Conservation (phyloP, 139 green algal genomes). For the Micractinium conductrix region DNA sequence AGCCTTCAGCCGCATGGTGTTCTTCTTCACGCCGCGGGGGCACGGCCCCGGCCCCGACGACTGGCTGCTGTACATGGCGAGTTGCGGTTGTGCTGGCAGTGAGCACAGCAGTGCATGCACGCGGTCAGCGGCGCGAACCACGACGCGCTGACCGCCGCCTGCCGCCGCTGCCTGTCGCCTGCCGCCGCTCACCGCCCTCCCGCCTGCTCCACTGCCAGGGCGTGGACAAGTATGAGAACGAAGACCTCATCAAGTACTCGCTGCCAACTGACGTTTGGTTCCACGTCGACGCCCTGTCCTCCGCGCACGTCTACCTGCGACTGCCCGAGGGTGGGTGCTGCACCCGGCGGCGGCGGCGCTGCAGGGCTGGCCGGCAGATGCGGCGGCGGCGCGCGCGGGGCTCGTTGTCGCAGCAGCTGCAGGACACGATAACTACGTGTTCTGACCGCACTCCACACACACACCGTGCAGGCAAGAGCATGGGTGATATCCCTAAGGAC, state of each 20-base stretch:
- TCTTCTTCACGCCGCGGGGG: slow-evolving; percentile 82
- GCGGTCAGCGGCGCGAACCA: not conserved
- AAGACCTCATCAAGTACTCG: slow-evolving; percentile 75
- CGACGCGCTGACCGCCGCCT: not conserved
- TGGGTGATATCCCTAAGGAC: slow-evolving; percentile 84
- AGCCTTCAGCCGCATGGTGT: too few relatives aligned
- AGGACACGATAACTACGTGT: too few relatives aligned
- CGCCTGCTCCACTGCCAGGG: slow-evolving; percentile 58
- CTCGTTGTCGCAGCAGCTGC: too few relatives aligned
- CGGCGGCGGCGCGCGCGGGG: too few relatives aligned
- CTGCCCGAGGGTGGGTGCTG: slow-evolving; percentile 65
- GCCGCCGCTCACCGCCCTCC: not conserved
- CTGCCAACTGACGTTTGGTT: slow-evolving; percentile 85
- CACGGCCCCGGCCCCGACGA: slow-evolving; percentile 67
- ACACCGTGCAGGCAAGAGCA: slow-evolving; percentile 28
- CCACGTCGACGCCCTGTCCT: slow-evolving; percentile 95
- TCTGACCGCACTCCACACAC: not conserved
- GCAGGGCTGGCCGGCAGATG: not conserved
- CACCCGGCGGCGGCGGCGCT: too few relatives aligned
- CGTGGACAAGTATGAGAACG: slow-evolving; percentile 94
- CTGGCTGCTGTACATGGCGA: slow-evolving; percentile 94
- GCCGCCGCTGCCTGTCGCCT: not conserved
- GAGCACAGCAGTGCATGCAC: not conserved
- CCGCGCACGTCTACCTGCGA: slow-evolving; percentile 96
- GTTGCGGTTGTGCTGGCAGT: too few relatives aligned